Evolutionary conservation across 495 filamentous ascomycete genomes (phyloP).

Genomic region (Sordaria brevicollis): DNA sequence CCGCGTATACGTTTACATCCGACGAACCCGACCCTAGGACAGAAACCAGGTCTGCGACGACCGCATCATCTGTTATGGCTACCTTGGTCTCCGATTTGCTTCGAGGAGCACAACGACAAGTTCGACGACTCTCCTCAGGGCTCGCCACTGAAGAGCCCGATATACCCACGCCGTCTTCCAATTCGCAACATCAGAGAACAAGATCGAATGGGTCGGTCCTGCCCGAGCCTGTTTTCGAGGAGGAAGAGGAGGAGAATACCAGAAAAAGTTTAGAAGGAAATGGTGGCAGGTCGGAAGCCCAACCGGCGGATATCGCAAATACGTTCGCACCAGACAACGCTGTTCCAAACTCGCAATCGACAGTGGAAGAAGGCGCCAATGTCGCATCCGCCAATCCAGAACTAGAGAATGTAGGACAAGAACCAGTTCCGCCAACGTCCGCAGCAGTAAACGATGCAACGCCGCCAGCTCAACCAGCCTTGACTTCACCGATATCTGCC

Average conservation of each 20-base stretch:
- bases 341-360: background rate
- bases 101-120: conserved; percentile 40
- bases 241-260: background rate
- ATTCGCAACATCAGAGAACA: conserved; percentile 9
- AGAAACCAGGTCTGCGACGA: background rate
- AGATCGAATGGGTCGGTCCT: conserved; percentile 2
- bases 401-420: background rate
- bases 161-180: background rate
- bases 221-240: conserved; percentile 11
- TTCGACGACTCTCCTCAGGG: conserved; percentile 52
- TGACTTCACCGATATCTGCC: background rate
- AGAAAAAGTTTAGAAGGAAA: background rate
- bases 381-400: background rate
- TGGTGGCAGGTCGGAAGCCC: background rate
- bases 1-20: background rate
- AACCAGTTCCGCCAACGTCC: background rate
- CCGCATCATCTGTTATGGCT: conserved; percentile 47
- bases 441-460: background rate
- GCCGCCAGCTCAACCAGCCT: background rate
- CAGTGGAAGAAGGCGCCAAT: background rate
- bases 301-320: background rate
- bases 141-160: conserved; percentile 22
- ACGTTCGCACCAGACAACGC: background rate
- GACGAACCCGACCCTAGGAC: background rate
- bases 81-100: conserved; percentile 57